Evolutionary conservation across 306 rosid species (phyloP).

Genomic region (Fragaria iinumae): DNA sequence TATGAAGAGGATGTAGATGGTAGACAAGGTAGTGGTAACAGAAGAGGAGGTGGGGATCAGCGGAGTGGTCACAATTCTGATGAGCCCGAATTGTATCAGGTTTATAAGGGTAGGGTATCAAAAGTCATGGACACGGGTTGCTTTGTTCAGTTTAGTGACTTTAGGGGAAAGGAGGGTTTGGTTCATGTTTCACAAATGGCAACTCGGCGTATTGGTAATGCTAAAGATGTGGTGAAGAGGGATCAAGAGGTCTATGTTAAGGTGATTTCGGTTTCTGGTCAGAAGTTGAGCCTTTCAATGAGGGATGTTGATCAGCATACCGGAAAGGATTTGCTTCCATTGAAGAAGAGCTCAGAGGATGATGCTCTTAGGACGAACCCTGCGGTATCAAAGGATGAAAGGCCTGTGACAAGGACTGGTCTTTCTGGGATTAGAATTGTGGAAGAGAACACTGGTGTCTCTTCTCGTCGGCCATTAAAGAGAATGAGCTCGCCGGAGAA

Average conservation of each 20-base stretch:
- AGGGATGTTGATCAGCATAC: constrained; percentile 82
- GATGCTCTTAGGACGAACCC: constrained; percentile 58
- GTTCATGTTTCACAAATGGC: constrained; percentile 90
- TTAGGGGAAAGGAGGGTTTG: constrained; percentile 81
- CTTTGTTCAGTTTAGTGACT: constrained; percentile 70
- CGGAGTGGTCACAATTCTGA: constrained; percentile 30
- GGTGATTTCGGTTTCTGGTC: constrained; percentile 71
- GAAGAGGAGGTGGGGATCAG: constrained; percentile 31
- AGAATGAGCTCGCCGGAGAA: constrained; percentile 92
- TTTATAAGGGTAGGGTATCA: constrained; percentile 72
- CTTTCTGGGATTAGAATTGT: constrained; percentile 81
- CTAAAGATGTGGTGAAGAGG: constrained; percentile 78
- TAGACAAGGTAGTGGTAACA: constrained; percentile 34
- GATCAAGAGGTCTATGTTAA: constrained; percentile 82
- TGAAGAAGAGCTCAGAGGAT: constrained; percentile 56
- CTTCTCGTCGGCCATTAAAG: constrained; percentile 75
- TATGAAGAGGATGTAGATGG: constrained; percentile 34
- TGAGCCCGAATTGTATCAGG: constrained; percentile 65
- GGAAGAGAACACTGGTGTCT: constrained; percentile 55
- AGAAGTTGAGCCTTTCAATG: constrained; percentile 81
- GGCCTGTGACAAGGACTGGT: constrained; percentile 66
- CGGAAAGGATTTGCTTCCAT: constrained; percentile 74
- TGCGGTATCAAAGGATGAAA: constrained; percentile 47
- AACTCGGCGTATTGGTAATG: constrained; percentile 61
- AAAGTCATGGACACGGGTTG: constrained; percentile 87